Evolutionary conservation across 2,329 filamentous ascomycete species (phyloP).

Genomic region (Penicillium thymicola): DNA sequence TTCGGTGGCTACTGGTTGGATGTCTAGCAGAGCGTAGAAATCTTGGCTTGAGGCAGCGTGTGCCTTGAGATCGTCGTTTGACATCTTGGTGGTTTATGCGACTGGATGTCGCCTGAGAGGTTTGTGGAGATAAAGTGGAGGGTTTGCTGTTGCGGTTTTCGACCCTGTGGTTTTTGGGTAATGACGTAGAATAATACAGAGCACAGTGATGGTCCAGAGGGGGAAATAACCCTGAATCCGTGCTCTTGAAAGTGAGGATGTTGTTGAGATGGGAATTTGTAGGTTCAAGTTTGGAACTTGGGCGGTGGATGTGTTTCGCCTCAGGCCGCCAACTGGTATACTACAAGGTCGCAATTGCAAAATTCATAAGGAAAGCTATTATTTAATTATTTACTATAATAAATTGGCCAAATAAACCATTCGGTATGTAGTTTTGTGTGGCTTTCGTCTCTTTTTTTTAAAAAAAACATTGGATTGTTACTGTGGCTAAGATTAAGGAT

Average conservation of each 20-base stretch:
- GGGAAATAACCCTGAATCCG: background rate
- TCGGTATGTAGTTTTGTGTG: no score
- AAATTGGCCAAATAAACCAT: background rate
- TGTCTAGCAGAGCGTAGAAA: constrained; percentile 72
- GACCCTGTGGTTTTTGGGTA: background rate
- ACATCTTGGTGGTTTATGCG: constrained; percentile 44
- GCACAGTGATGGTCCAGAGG: background rate
- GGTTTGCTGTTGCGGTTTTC: background rate
- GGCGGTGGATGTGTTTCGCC: constrained; percentile 3
- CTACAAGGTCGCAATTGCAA: background rate
- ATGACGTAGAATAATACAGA: background rate
- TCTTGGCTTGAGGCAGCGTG: constrained; percentile 64
- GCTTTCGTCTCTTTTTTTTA: no score
- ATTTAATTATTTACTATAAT: background rate
- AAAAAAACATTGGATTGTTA: background rate
- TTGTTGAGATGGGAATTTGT: constrained; percentile 5
- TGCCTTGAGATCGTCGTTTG: constrained; percentile 49
- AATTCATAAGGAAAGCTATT: background rate
- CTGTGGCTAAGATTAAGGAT: background rate
- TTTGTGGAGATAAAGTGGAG: constrained; percentile 14
- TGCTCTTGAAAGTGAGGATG: background rate
- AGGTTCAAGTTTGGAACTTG: constrained; percentile 3
- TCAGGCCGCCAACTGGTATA: constrained; percentile 3
- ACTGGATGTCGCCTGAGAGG: constrained; percentile 45
- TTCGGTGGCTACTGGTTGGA: constrained; percentile 62